Base-by-base conservation (phyloP, 2,329 filamentous ascomycete genomes). In the Teratosphaeria viscida region DNA sequence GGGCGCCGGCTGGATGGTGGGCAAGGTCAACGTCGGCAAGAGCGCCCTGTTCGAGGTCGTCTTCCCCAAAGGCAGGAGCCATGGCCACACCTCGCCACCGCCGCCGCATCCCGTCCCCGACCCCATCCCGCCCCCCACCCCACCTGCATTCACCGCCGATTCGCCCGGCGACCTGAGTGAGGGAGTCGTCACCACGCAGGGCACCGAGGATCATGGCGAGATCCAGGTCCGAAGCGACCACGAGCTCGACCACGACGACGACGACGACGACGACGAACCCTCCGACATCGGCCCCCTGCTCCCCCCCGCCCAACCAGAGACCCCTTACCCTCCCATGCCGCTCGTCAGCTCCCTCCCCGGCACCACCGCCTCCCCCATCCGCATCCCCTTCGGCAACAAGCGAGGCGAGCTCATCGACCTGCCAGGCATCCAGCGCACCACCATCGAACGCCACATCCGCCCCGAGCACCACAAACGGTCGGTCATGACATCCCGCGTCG, bases 1-100 rank as follows among this genome's bases (percentile, higher is more conserved):
- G 3, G 92, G 92, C 4, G 94, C 86, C 16, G 87, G 89, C 16
- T 99, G 94, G 92, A 86, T 99, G 79, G 88, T 99, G 2, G 94
- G 94, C n/a, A 97, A 96, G 74, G 90, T 91, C 63, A 99, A 99
- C 70, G 95, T 97, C 2, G 95, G 94, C 27, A 99, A 99, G 75
- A 97, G 92, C 67, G 87, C 88, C 69, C 81, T 99, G 2, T 95
- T 97, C 62, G 86, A 94, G 66, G 83, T 85, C 4, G 85, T 96
- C 7, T 96, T 92, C 68, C 92, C 95, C 3, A 86, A 92, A 88
- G 78, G 68, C 57, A 73, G 68, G 66, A 76, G 69, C 27, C 68
- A 75, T 39, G 54, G 61, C 26, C 14, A 57, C 2, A 29, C 5
- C n/a, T 39, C 23, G 16, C 4, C 6, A 14, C 5, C 27, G 12